Evolutionary conservation across 805 yeast species (phyloP).

Genomic region (Ogataea dorogensis): DNA sequence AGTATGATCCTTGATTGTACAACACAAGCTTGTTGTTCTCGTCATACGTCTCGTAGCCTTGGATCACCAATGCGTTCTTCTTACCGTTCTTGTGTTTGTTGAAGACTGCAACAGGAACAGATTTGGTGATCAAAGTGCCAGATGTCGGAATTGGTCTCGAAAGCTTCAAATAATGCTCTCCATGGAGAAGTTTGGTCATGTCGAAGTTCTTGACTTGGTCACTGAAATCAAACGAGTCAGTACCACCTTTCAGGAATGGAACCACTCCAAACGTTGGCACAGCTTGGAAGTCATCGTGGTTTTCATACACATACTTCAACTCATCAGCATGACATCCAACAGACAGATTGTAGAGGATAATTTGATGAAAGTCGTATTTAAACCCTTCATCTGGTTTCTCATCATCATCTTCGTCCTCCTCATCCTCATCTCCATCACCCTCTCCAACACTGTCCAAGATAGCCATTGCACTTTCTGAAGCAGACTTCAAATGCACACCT

Average conservation of each 20-base stretch:
- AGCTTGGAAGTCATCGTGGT: constrained; percentile 72
- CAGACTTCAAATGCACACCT: constrained; percentile 52
- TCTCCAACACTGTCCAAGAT: constrained; percentile 64
- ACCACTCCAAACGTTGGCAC: constrained; percentile 89
- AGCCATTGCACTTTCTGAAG: constrained; percentile 78
- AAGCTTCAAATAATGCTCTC: constrained; percentile 87
- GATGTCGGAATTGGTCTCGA: constrained; percentile 75
- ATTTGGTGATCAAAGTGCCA: constrained; percentile 59
- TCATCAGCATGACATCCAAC: constrained; percentile 82
- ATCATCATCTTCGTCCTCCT: constrained; percentile 42
- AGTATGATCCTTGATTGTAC: constrained; percentile 80
- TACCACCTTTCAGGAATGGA: constrained; percentile 69
- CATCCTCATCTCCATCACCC: constrained; percentile 42
- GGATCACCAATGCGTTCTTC: constrained; percentile 76
- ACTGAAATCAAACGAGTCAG: constrained; percentile 55
- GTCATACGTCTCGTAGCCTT: constrained; percentile 70
- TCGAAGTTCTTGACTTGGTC: constrained; percentile 75
- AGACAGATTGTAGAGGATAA: constrained; percentile 83
- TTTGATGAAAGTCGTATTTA: constrained; percentile 63
- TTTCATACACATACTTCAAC: constrained; percentile 77
- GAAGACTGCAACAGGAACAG: constrained; percentile 66
- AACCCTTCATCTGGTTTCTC: constrained; percentile 50
- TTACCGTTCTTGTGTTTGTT: constrained; percentile 59
- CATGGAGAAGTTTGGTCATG: constrained; percentile 87
- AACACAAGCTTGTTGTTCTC: constrained; percentile 68